A percentile compares a stretch with the other conserved stretches of the same genome.
Evolutionary conservation across 768 basidiomycete genomes (phyloP).

Genomic region (Tulasnella sp.): DNA sequence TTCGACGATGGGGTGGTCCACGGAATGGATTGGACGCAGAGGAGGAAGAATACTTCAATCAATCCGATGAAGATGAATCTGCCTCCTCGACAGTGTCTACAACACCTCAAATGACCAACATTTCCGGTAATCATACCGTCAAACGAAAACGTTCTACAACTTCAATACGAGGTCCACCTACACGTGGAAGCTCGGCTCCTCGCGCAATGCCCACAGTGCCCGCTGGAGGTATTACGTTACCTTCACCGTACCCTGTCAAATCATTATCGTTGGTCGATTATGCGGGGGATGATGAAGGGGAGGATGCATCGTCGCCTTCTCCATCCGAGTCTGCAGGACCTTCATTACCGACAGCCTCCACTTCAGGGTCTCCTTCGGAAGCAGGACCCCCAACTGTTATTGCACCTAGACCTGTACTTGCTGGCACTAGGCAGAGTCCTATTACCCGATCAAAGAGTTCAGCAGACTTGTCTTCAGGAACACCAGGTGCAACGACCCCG

Average conservation of each 20-base stretch:
- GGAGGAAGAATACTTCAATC: slow-evolving; percentile 92
- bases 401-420: slow-evolving; percentile 5
- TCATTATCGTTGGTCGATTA: slow-evolving; percentile 46
- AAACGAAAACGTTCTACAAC: slow-evolving; percentile 61
- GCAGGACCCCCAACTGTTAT: not conserved
- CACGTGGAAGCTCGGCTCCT: not conserved
- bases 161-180: slow-evolving; percentile 22
- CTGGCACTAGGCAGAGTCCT: not conserved
- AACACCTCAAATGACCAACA: too few species aligned
- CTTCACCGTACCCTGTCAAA: slow-evolving; percentile 36
- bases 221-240: slow-evolving; percentile 29
- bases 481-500: slow-evolving; percentile 43
- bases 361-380: not conserved
- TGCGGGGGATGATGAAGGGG: slow-evolving; percentile 57
- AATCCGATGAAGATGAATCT: slow-evolving; percentile 61
- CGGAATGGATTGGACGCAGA: slow-evolving; percentile 43
- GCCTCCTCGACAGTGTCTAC: slow-evolving; percentile 27
- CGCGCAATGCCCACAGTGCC: slow-evolving; percentile 18
- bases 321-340: slow-evolving; percentile 3
- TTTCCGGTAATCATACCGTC: too few species aligned
- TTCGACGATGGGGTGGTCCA: slow-evolving; percentile 24
- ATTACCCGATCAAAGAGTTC: slow-evolving; percentile 19
- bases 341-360: too few species aligned
- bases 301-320: slow-evolving; percentile 14
- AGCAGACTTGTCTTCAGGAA: slow-evolving; percentile 22